Evolutionary conservation across 352 stramenopile genomes (phyloP).

Genomic region (Pythium phragmiticola): DNA sequence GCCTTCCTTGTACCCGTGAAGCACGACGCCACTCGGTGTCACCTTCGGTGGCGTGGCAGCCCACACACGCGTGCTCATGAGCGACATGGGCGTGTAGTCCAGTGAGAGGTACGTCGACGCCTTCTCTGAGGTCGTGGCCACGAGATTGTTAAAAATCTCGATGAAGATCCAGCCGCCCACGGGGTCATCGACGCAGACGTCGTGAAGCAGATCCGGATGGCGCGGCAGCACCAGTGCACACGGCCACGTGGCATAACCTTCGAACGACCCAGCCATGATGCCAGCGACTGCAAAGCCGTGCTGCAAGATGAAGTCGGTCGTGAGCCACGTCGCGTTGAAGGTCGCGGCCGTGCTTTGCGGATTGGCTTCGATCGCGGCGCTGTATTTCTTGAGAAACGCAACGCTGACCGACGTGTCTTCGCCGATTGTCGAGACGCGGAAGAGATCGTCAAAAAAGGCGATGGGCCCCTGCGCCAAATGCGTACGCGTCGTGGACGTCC

Average conservation of each 20-base stretch:
- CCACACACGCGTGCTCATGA: conserved; percentile 23
- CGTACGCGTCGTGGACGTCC: conserved; percentile 21
- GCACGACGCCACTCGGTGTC: conserved; percentile 1
- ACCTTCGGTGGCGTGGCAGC: neutral
- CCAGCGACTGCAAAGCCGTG: conserved; percentile 23
- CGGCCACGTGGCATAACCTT: conserved; percentile 21
- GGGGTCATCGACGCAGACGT: conserved; percentile 8
- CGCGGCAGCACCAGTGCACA: conserved; percentile 3
- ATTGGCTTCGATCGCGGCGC: conserved; percentile 11
- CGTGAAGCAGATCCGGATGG: conserved; percentile 6
- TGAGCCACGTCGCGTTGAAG: conserved; percentile 24
- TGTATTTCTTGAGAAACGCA: conserved; percentile 21
- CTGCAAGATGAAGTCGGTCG: neutral
- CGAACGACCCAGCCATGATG: conserved; percentile 21
- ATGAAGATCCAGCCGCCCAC: conserved; percentile 18
- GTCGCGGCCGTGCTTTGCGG: conserved; percentile 12
- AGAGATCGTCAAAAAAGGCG: conserved; percentile 14
- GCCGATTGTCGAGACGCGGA: conserved; percentile 7
- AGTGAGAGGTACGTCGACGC: conserved; percentile 24
- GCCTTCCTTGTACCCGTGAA: conserved; percentile 21
- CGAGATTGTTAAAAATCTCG: conserved; percentile 27
- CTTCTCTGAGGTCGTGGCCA: conserved; percentile 28
- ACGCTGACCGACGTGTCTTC: conserved; percentile 22
- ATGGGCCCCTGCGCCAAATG: conserved; percentile 21
- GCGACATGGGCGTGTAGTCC: conserved; percentile 21